Base-by-base conservation (phyloP, 2,329 filamentous ascomycete genomes). In the Clonostachys rhizophaga region DNA sequence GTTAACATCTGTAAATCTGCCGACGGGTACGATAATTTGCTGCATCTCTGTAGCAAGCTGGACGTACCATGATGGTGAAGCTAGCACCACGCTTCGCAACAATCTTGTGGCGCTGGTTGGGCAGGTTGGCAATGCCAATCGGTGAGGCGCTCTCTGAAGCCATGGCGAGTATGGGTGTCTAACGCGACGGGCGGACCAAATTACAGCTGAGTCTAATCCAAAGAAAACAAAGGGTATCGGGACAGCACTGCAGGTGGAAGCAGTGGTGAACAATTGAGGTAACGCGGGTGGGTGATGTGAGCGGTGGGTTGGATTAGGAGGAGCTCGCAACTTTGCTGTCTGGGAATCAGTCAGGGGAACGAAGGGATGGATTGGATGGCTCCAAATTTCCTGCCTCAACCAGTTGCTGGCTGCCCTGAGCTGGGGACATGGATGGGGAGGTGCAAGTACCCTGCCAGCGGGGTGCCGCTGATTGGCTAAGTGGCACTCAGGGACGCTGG, bases 11-110 rank as follows among this genome's bases (percentile, higher is more conserved):
- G 36, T 8, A n/a, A n/a, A 39, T 39, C 24, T 10, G 24, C 9
- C 24, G 24, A 10, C 24, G 9, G n/a, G 39, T 6, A 42, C 20
- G n/a, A 42, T 9, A n/a, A 13, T 24, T 16, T 14, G 36, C 13
- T 16, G 24, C 9, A 30, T 30, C 24, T 30, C 24, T 30, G 24
- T 10, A 42, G 11, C 33, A 30, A n/a, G 24, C 30, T 18, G 42
- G 48, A 52, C 78, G 53, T 77, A 96, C 94, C 94, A 99, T 99
- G 65, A 99, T 96, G 56, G 94, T 99, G 75, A 99, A 99, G 66
- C 91, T 89, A 64, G 94, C 95, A 75, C 94, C 94, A 74, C 95
- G 87, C 74, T 87, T 84, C 53, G 78, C 79, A 63, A 87, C 83
- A 65, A 87, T 87, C 75, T 87, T 87, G 74, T 87, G 83, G 63